Percentiles rank a stretch among this genome's conserved stretches.
Evolutionary conservation across 805 yeast species (phyloP).

Genomic region (Zygotorulaspora danielsina): DNA sequence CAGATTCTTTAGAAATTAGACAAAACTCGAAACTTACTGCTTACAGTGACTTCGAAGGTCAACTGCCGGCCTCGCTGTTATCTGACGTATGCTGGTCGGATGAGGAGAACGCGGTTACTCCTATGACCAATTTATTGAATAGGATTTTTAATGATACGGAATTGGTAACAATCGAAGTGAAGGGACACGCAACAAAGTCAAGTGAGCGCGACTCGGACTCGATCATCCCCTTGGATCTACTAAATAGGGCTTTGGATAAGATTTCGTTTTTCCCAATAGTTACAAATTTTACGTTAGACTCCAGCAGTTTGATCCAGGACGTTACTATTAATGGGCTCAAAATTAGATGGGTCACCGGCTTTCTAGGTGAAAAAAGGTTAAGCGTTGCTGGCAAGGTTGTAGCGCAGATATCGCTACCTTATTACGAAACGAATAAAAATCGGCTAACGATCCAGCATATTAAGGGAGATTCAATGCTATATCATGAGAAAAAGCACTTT

Average conservation of each 20-base stretch:
- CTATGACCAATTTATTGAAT: constrained; percentile 29
- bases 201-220: constrained; percentile 1
- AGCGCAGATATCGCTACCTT: constrained; percentile 34
- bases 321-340: constrained; percentile 38
- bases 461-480: constrained; percentile 42
- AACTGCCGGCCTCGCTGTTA: constrained; percentile 26
- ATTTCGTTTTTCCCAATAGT: constrained; percentile 21
- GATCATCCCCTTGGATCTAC: constrained; percentile 18
- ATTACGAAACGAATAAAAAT: constrained; percentile 24
- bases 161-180: constrained; percentile 17
- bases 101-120: constrained; percentile 32
- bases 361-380: constrained; percentile 32
- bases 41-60: constrained; percentile 20
- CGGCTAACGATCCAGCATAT: constrained; percentile 36
- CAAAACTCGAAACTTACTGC: constrained; percentile 9
- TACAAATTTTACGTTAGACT: constrained; percentile 24
- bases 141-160: constrained; percentile 22
- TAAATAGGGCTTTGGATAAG: constrained; percentile 16
- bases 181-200: constrained; percentile 14
- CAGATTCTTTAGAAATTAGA: constrained; percentile 11
- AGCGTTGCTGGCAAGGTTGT: constrained; percentile 40
- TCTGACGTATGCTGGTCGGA: constrained; percentile 32
- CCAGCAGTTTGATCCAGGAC: constrained; percentile 32
- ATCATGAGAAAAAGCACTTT: constrained; percentile 40
- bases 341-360: constrained; percentile 34